These are phyloP conservation scores for Penicillium sp. DNA, from an alignment of 2,329 filamentous ascomycete genomes.

Conservation along the genomic window DNA sequence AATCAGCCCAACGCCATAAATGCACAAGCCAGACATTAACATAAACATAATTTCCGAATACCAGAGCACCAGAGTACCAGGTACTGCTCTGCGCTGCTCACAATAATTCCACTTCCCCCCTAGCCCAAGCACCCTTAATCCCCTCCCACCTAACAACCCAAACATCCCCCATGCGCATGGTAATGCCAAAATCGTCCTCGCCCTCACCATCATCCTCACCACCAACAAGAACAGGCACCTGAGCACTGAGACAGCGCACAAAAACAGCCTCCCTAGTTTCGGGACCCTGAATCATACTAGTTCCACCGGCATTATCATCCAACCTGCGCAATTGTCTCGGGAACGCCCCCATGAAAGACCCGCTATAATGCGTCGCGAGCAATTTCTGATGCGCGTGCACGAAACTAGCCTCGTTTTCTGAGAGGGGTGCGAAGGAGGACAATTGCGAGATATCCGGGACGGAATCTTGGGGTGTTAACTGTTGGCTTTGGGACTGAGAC, in stretches of 20 bases:
- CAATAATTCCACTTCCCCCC: conserved; percentile 50
- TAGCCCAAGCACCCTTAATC: conserved; percentile 59
- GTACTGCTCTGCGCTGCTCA: conserved; percentile 20
- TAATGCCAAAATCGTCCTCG: conserved; percentile 37
- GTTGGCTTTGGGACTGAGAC: conserved; percentile 20
- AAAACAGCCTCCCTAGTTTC: conserved; percentile 86
- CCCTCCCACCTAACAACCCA: conserved; percentile 76
- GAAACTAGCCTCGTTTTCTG: conserved; percentile 77
- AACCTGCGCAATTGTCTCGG: conserved; percentile 78
- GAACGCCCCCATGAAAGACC: conserved; percentile 83
- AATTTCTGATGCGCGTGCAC: conserved; percentile 83
- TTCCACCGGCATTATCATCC: conserved; percentile 86
- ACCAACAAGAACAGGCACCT: conserved; percentile 50
- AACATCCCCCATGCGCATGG: conserved; percentile 63
- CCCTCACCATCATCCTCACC: conserved; percentile 33
- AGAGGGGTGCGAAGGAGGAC: conserved; percentile 65
- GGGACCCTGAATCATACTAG: conserved; percentile 89
- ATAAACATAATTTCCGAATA: not conserved
- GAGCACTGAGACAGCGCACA: conserved; percentile 60
- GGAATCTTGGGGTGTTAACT: conserved; percentile 34
- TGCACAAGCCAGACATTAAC: too few relatives aligned
- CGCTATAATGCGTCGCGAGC: conserved; percentile 80
- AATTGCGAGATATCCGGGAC: conserved; percentile 32
- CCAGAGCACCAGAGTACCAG: not conserved
- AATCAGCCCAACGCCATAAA: conserved; percentile 7